These are phyloP conservation scores for Neoboletus magnificus DNA, from an alignment of 768 basidiomycete genomes.

Conservation along the genomic window DNA sequence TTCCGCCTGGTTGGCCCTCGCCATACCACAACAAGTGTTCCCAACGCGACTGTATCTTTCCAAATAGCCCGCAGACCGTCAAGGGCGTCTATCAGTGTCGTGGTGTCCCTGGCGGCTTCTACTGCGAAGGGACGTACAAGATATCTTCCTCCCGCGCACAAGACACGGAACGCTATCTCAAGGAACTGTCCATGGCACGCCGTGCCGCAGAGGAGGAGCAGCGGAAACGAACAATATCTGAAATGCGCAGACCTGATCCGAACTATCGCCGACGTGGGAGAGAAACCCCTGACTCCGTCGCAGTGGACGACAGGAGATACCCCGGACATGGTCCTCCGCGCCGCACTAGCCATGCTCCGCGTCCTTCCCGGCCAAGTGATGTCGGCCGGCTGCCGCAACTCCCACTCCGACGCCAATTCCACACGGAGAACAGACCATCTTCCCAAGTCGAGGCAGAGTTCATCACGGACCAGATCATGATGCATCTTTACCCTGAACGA, in stretches of 20 bases:
- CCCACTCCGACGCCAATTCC: constrained; percentile 11
- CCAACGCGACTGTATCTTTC: constrained; percentile 30
- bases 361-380: constrained; percentile 18
- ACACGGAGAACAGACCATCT: constrained; percentile 13
- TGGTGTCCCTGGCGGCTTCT: constrained; percentile 34
- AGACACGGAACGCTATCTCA: constrained; percentile 32
- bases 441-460: constrained; percentile 32
- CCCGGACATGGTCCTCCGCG: background rate
- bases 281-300: constrained; percentile 8
- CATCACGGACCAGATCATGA: constrained; percentile 34
- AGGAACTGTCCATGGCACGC: constrained; percentile 22
- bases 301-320: constrained; percentile 4
- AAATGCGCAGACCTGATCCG: constrained; percentile 25
- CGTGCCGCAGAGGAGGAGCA: constrained; percentile 29
- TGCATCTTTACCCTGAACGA: constrained; percentile 33
- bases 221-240: constrained; percentile 27
- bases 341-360: constrained; percentile 2
- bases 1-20: constrained; percentile 36
- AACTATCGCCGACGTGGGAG: constrained; percentile 14
- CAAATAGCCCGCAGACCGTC: constrained; percentile 29
- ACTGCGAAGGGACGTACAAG: constrained; percentile 35
- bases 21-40: constrained; percentile 37
- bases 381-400: constrained; percentile 14
- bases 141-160: constrained; percentile 32
- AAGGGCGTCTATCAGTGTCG: constrained; percentile 34